Percentiles rank a stretch among this genome's conserved stretches.
Evolutionary conservation across 108 stramenopile genomes (phyloP).

Genomic region (Cyclotella kingstonii): DNA sequence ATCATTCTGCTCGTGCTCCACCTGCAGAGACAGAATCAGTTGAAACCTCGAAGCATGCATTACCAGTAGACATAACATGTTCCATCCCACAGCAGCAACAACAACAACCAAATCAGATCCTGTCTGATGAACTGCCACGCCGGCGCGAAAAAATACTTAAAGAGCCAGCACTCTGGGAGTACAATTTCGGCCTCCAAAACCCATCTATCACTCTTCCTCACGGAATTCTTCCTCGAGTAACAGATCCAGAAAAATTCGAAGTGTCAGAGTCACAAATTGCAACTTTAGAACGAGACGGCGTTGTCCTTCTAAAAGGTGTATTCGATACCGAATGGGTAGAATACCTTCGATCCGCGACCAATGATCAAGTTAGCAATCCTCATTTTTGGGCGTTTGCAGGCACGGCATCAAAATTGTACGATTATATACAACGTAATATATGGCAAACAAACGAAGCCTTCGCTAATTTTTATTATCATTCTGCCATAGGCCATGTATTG

Average conservation of each 20-base stretch:
- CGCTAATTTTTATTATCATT: conserved; percentile 88
- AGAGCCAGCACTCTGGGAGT: conserved; percentile 86
- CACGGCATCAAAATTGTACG: conserved; percentile 87
- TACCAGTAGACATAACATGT: too few species aligned
- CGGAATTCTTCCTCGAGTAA: conserved; percentile 57
- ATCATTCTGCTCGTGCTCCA: too few species aligned
- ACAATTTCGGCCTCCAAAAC: conserved; percentile 90
- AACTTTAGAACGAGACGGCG: conserved; percentile 83
- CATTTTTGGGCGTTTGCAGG: conserved; percentile 94
- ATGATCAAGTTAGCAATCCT: conserved; percentile 73
- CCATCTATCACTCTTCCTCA: conserved; percentile 72
- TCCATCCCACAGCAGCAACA: not conserved
- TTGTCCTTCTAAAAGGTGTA: conserved; percentile 79
- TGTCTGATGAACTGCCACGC: not conserved
- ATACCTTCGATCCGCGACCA: conserved; percentile 78
- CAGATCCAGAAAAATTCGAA: conserved; percentile 64
- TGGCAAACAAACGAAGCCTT: conserved; percentile 92
- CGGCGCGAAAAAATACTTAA: conserved; percentile 69
- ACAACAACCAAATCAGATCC: not conserved
- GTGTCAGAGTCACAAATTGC: conserved; percentile 76
- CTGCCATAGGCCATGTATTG: conserved; percentile 83
- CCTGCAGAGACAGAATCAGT: too few species aligned
- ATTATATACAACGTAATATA: conserved; percentile 92
- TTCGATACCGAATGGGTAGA: conserved; percentile 87
- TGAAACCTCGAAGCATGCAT: too few species aligned